Evolutionary conservation across 2,329 filamentous ascomycete genomes (phyloP), one percentile per base, ranked within the genome.

Genomic region (Macrophomina pseudophaseolina): DNA sequence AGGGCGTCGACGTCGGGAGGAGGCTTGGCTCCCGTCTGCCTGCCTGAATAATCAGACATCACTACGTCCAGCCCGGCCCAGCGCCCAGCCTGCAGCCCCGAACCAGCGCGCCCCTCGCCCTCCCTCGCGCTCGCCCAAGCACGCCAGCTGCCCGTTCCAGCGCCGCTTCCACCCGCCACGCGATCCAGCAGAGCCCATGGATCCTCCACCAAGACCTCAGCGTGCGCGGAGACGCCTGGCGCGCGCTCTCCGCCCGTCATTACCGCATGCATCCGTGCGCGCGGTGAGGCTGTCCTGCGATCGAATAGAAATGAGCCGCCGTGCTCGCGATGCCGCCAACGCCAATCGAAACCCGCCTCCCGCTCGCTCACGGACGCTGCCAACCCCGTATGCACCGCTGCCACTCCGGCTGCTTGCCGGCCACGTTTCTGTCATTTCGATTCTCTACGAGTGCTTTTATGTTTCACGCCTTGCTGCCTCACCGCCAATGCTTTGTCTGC

Each of bases 1-100:
- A 65, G 62, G 48, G 62, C 46, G 63, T 65, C 51, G 49, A 54
- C 28, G 51, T 65, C 40, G 52, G 44, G 58, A 49, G 42, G 42
- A 62, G 58, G 40, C 58, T 62, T 62, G 44, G 58, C 58, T 59
- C 30, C 58, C 42, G 42, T 62, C 30, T 18, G 18, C 14, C 33
- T 48, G 58, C 58, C 58, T 62, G 58, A 62, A 62, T 62, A 62
- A 62, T 62, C 58, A 48, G 44, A 48, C 42, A 14, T 11, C 38
- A n/a, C 51, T 16, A 35, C 30, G 4, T 16, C 49, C 30, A 38
- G 51, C 16, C 23, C 32, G 33, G 18, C 53, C 53, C 28, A 23
- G 33, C n/a, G 18, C 35, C 35, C 23, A 42, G 35, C 53, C 35
- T n/a, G 33, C 35, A 58, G 54, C 54, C 54, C 23, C 54, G 54